Conservation (phyloP, 768 basidiomycete species). For the Lentinula guzmanii region DNA sequence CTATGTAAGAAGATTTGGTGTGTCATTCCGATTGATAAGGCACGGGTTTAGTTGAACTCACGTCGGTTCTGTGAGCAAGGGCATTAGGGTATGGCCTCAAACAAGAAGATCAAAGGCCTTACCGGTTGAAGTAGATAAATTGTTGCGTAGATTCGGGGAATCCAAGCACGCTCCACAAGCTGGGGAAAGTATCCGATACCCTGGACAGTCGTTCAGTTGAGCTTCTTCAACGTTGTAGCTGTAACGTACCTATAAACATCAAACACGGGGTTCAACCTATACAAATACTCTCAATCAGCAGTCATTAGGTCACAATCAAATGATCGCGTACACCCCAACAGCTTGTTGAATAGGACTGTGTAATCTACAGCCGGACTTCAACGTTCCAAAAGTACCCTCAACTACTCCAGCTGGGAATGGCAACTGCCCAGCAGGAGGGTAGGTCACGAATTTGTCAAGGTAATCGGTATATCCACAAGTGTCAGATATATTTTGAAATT, state of each 20-base stretch:
- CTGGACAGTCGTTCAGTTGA: constrained; percentile 12
- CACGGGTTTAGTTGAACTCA: constrained; percentile 11
- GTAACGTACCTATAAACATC: constrained; percentile 40
- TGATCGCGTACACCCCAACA: constrained; percentile 35
- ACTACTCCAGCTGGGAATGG: constrained; percentile 50
- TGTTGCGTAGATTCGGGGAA: constrained; percentile 59
- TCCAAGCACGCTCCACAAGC: constrained; percentile 56
- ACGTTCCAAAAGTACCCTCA: constrained; percentile 34
- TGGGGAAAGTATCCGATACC: constrained; percentile 49
- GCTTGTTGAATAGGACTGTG: constrained; percentile 45
- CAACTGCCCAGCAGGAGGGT: constrained; percentile 55
- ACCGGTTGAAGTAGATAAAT: constrained; percentile 52
- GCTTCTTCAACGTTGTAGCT: background rate
- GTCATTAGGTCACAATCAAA: background rate
- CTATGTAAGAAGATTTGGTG: constrained; percentile 9
- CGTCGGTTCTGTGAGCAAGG: constrained; percentile 25
- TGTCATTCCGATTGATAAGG: background rate
- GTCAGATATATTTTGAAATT: constrained; percentile 48
- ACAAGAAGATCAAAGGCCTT: constrained; percentile 4
- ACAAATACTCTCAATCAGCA: background rate
- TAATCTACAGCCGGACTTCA: constrained; percentile 35
- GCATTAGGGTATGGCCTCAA: background rate
- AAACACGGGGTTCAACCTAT: constrained; percentile 52
- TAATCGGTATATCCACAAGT: constrained; percentile 58
- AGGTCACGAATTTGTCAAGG: constrained; percentile 53